Percentiles rank a stretch among this genome's conserved stretches.
phyloP scores from a whole-genome alignment of 2,329 filamentous ascomycete species.

The Scytalidium sp. region DNA sequence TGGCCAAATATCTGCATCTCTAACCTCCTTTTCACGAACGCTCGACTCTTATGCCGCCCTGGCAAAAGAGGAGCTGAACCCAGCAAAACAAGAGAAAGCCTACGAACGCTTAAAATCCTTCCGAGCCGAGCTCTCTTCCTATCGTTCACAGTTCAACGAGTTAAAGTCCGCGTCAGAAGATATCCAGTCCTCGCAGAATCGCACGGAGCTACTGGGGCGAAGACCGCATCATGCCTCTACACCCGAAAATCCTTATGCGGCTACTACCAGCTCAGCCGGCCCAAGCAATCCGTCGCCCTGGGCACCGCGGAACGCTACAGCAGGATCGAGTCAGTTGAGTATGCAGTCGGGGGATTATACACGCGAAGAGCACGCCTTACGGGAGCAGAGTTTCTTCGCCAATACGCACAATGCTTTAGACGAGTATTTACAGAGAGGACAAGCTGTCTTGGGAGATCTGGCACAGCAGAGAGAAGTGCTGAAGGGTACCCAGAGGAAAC shows the following conservation, averaged over 20 bases:
- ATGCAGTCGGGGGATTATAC: slow-evolving; percentile 59
- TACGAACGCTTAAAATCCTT: slow-evolving; percentile 83
- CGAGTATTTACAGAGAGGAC: slow-evolving; percentile 87
- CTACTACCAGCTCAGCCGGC: slow-evolving; percentile 35
- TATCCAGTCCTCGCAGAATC: slow-evolving; percentile 60
- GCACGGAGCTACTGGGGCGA: slow-evolving; percentile 80
- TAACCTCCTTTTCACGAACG: slow-evolving; percentile 80
- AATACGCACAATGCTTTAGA: slow-evolving; percentile 83
- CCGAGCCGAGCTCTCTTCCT: slow-evolving; percentile 76
- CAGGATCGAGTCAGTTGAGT: slow-evolving; percentile 26
- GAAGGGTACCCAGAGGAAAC: slow-evolving; percentile 85
- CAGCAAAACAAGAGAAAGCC: slow-evolving; percentile 89
- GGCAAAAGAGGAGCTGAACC: slow-evolving; percentile 83
- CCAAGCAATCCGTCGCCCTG: slow-evolving; percentile 19
- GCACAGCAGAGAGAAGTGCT: slow-evolving; percentile 90
- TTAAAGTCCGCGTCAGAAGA: slow-evolving; percentile 79
- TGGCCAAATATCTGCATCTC: slow-evolving; percentile 74
- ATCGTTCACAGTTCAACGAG: slow-evolving; percentile 71
- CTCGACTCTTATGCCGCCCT: slow-evolving; percentile 88
- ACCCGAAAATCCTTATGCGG: slow-evolving; percentile 91
- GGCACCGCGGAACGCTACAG: slow-evolving; percentile 18
- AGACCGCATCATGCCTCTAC: slow-evolving; percentile 77
- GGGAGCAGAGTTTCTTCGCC: slow-evolving; percentile 85
- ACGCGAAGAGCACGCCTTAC: slow-evolving; percentile 78
- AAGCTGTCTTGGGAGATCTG: slow-evolving; percentile 85